phyloP scores from a whole-genome alignment of 495 filamentous ascomycete species.

The Penicillium coffeae region DNA sequence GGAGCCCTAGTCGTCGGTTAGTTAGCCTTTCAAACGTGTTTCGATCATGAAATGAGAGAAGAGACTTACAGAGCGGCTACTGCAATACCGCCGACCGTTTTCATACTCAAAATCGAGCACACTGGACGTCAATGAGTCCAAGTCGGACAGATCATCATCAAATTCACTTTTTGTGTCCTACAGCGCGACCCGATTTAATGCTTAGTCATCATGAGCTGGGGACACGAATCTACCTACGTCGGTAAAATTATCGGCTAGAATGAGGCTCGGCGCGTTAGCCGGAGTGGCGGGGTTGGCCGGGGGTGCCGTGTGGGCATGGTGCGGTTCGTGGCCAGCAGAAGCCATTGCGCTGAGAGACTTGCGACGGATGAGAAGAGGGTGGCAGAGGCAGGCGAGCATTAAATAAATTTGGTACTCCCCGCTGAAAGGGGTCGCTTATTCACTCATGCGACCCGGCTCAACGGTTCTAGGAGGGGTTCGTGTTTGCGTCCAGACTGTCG shows the following conservation, averaged over 20 bases:
- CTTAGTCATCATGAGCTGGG: neutral
- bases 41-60: too few species aligned
- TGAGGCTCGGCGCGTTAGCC: too few species aligned
- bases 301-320: neutral
- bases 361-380: neutral
- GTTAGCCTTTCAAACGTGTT: too few species aligned
- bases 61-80: neutral
- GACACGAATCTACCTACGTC: neutral
- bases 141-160: slow-evolving; percentile 13
- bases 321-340: too few species aligned
- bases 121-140: slow-evolving; percentile 18
- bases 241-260: neutral
- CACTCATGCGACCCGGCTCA: too few species aligned
- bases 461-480: too few species aligned
- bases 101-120: slow-evolving; percentile 23
- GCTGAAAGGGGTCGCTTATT: too few species aligned
- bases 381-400: neutral
- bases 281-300: neutral
- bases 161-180: slow-evolving; percentile 20
- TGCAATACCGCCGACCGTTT: slow-evolving; percentile 21
- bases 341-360: neutral
- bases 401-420: too few species aligned
- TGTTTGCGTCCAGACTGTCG: neutral
- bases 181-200: neutral
- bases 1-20: neutral